These are phyloP conservation scores for Kernera saxatilis DNA, from an alignment of 345 rosid genomes.

Conservation along the genomic window DNA sequence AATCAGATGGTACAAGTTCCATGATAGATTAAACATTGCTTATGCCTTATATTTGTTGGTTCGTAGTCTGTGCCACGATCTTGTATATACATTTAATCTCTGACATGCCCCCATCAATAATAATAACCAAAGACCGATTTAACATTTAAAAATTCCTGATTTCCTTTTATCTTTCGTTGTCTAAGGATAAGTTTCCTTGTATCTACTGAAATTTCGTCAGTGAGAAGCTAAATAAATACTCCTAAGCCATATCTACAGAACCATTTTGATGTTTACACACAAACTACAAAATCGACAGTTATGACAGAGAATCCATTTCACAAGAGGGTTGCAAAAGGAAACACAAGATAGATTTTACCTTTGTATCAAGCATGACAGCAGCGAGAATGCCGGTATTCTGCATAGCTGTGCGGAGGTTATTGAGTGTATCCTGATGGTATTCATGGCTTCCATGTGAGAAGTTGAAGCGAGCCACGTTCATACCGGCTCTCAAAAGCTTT, in stretches of 20 bases:
- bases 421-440: slow-evolving; percentile 79
- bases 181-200: no score
- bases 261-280: not conserved
- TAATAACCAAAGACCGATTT: not conserved
- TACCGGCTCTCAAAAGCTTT: slow-evolving; percentile 87
- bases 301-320: not conserved
- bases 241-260: not conserved
- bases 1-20: not conserved
- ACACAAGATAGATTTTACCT: slow-evolving; percentile 32
- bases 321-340: not conserved
- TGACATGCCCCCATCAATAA: not conserved
- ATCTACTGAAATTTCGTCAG: no score
- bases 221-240: no score
- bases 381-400: slow-evolving; percentile 59
- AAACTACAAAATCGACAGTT: not conserved
- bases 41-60: not conserved
- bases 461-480: slow-evolving; percentile 98
- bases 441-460: slow-evolving; percentile 97
- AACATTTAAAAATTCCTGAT: not conserved
- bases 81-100: not conserved
- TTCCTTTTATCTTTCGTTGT: no score
- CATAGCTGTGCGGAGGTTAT: slow-evolving; percentile 72
- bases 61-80: not conserved
- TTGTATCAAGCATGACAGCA: slow-evolving; percentile 81
- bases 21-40: not conserved